These are phyloP conservation scores for Nigrospora sphaerica DNA, from an alignment of 2,329 filamentous ascomycete genomes.

Conservation along the genomic window DNA sequence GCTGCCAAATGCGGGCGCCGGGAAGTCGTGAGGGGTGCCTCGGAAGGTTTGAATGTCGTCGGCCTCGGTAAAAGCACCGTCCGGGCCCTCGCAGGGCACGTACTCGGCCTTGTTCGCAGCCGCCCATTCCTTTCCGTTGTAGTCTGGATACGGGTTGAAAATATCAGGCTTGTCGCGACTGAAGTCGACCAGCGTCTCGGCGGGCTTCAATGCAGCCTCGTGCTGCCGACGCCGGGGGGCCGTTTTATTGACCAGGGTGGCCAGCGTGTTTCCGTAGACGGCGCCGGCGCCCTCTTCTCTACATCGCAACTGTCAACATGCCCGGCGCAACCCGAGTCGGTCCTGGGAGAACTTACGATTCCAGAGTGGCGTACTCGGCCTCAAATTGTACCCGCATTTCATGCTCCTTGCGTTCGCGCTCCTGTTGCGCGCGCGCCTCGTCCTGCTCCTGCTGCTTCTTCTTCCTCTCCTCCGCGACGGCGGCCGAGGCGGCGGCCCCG, in stretches of 20 bases:
- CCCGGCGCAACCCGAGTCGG: not conserved
- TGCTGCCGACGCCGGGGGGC: constrained; percentile 14
- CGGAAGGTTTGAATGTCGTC: constrained; percentile 61
- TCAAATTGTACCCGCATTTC: constrained; percentile 4
- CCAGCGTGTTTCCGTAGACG: constrained; percentile 51
- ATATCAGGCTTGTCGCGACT: constrained; percentile 41
- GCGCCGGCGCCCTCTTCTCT: constrained; percentile 40
- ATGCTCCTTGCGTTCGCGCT: not conserved
- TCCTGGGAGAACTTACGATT: constrained; percentile 20
- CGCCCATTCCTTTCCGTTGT: constrained; percentile 57
- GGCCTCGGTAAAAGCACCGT: constrained; percentile 40
- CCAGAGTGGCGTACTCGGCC: constrained; percentile 19
- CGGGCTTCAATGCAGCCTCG: constrained; percentile 20
- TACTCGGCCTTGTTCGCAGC: constrained; percentile 44
- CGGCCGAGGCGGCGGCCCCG: too few relatives aligned
- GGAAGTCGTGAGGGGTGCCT: constrained; percentile 51
- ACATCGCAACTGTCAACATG: constrained; percentile 14
- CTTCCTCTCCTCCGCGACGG: too few relatives aligned
- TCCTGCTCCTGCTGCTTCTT: not conserved
- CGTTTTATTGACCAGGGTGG: constrained; percentile 34
- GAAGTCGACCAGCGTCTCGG: constrained; percentile 29
- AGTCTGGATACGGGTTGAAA: constrained; percentile 66
- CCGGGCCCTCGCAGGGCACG: constrained; percentile 58
- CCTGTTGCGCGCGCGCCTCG: not conserved
- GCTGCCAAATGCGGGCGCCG: constrained; percentile 55